Conservation (phyloP, 257 asterid species). For the Schizonepeta tenuifolia region DNA sequence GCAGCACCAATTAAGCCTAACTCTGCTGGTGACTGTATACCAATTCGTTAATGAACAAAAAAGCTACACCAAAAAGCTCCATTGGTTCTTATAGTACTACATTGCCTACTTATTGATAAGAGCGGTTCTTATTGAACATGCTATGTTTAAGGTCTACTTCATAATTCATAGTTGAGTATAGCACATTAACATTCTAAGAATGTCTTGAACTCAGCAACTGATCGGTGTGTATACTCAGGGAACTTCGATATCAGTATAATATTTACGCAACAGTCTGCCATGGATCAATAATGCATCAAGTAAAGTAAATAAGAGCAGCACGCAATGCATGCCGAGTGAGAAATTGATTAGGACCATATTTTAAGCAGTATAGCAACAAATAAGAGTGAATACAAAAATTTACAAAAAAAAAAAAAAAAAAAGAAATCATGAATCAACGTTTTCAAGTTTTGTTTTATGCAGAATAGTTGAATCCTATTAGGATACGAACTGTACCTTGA, state of each 20-base stretch:
- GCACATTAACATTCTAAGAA: background rate
- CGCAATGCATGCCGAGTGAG: background rate
- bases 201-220: background rate
- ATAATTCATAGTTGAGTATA: background rate
- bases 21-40: background rate
- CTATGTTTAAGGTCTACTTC: background rate
- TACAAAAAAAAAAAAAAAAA: background rate
- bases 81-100: background rate
- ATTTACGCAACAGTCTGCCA: background rate
- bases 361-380: background rate
- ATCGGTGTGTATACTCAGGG: background rate
- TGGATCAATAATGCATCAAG: background rate
- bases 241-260: background rate
- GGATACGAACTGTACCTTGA: conserved; percentile 44
- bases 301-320: background rate
- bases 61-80: background rate
- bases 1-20: background rate
- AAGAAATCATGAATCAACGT: background rate
- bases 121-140: background rate
- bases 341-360: background rate
- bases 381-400: background rate
- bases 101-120: background rate
- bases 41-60: too few species aligned
- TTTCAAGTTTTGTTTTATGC: background rate
- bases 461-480: background rate